phyloP scores from a whole-genome alignment of 805 yeast genomes.

The Metschnikowia peoriensis region DNA sequence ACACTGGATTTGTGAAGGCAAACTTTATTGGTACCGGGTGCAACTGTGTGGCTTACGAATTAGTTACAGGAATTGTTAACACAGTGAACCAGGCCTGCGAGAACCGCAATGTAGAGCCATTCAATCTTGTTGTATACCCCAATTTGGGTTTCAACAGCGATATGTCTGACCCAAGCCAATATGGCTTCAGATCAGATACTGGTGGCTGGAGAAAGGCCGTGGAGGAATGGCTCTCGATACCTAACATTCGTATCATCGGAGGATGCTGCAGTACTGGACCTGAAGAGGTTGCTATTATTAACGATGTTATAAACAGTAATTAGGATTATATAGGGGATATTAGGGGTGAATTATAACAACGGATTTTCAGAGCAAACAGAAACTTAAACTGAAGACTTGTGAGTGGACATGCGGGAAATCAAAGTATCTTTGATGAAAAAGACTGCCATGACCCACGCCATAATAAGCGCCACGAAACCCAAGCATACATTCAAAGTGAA shows the following conservation, averaged over 20 bases:
- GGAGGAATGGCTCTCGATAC: constrained; percentile 37
- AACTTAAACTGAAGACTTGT: background rate
- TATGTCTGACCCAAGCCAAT: constrained; percentile 35
- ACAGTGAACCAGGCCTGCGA: constrained; percentile 24
- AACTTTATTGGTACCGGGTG: constrained; percentile 56
- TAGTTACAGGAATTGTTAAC: constrained; percentile 40
- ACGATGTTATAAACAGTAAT: constrained; percentile 8
- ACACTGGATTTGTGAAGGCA: constrained; percentile 13
- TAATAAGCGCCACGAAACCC: constrained; percentile 71
- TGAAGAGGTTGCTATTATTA: constrained; percentile 24
- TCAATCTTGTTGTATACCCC: constrained; percentile 62
- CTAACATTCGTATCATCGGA: constrained; percentile 53
- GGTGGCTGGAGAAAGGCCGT: constrained; percentile 40
- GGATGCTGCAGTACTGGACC: constrained; percentile 79
- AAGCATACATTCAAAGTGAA: constrained; percentile 85
- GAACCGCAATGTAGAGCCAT: constrained; percentile 8
- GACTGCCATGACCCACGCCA: constrained; percentile 84
- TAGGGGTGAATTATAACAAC: constrained; percentile 1
- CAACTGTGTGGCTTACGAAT: constrained; percentile 58
- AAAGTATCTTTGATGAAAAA: constrained; percentile 55
- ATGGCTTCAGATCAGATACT: constrained; percentile 17
- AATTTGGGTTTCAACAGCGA: constrained; percentile 73
- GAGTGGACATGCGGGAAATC: constrained; percentile 2
- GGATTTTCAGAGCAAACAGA: background rate
- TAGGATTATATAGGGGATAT: constrained; percentile 2